phyloP scores from a whole-genome alignment of 257 asterid genomes.

The Paraleonurus japonicus region DNA sequence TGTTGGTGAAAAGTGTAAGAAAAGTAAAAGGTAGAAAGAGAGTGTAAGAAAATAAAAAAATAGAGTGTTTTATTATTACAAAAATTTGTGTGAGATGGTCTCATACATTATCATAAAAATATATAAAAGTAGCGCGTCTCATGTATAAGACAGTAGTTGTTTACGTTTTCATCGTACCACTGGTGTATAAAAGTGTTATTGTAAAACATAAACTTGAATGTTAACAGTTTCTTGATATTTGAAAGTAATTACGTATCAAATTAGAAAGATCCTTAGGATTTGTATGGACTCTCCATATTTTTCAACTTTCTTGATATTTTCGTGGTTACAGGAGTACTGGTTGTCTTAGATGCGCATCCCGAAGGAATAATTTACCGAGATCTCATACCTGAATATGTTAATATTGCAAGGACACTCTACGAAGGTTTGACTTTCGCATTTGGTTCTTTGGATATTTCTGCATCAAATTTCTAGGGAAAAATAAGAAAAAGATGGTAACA shows the following conservation, averaged over 20 bases:
- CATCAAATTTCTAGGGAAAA: neutral
- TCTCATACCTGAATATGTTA: conserved; percentile 75
- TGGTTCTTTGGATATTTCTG: neutral
- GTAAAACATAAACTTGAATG: too few relatives aligned
- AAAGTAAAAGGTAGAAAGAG: too few relatives aligned
- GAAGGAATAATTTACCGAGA: conserved; percentile 77
- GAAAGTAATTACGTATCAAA: neutral
- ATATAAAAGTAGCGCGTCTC: too few relatives aligned
- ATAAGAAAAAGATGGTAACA: neutral
- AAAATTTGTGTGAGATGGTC: too few relatives aligned
- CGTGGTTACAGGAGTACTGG: conserved; percentile 71
- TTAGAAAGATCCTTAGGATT: neutral
- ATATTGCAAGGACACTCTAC: conserved; percentile 70
- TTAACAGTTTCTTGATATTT: neutral
- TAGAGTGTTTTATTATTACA: too few relatives aligned
- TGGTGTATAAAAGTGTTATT: too few relatives aligned
- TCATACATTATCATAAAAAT: too few relatives aligned
- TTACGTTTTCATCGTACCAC: too few relatives aligned
- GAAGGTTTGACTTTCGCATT: conserved; percentile 52
- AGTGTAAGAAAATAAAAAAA: too few relatives aligned
- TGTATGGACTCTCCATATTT: neutral
- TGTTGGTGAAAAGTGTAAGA: too few relatives aligned
- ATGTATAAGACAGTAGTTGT: too few relatives aligned
- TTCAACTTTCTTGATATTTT: neutral
- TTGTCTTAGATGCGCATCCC: conserved; percentile 87